Conservation (phyloP, 331 rosid species). For the Stylosanthes scabra region DNA sequence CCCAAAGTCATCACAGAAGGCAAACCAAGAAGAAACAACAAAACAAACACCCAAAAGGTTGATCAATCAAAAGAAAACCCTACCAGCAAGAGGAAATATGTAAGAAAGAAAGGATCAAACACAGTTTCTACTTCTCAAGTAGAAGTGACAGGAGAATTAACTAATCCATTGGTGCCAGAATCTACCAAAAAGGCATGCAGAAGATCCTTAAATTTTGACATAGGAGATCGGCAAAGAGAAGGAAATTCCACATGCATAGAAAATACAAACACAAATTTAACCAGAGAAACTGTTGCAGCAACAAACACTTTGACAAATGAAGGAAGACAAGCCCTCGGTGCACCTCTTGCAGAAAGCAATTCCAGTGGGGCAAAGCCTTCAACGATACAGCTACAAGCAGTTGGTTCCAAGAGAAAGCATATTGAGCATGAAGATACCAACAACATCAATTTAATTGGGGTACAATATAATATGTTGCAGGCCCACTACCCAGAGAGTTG, state of each 20-base stretch:
- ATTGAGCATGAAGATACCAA: slow-evolving; percentile 47
- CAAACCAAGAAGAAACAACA: slow-evolving; percentile 54
- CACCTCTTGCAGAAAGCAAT: slow-evolving; percentile 29
- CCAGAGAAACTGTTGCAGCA: slow-evolving; percentile 36
- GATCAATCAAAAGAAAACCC: slow-evolving; percentile 49
- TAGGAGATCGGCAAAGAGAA: slow-evolving; percentile 47
- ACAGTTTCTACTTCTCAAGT: slow-evolving; percentile 50
- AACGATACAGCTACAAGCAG: too few relatives aligned
- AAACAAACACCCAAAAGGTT: slow-evolving; percentile 54
- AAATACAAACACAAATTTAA: too few relatives aligned
- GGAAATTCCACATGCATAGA: slow-evolving; percentile 41
- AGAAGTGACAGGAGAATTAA: slow-evolving; percentile 44
- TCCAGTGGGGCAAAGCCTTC: slow-evolving; percentile 25
- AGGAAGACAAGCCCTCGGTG: slow-evolving; percentile 38
- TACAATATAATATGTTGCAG: slow-evolving; percentile 46
- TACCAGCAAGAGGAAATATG: slow-evolving; percentile 51
- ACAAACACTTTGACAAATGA: slow-evolving; percentile 41
- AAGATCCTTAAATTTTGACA: slow-evolving; percentile 67
- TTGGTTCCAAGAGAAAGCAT: slow-evolving; percentile 54
- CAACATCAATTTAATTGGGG: slow-evolving; percentile 50
- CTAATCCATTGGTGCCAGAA: slow-evolving; percentile 33
- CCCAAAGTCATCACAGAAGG: slow-evolving; percentile 89
- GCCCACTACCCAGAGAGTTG: slow-evolving; percentile 44
- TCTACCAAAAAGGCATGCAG: slow-evolving; percentile 67
- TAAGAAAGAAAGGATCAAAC: slow-evolving; percentile 51